Percentiles rank a stretch among this genome's conserved stretches.
These are phyloP conservation scores for Massariosphaeria phaeospora DNA, from an alignment of 495 filamentous ascomycete genomes.

Conservation along the genomic window DNA sequence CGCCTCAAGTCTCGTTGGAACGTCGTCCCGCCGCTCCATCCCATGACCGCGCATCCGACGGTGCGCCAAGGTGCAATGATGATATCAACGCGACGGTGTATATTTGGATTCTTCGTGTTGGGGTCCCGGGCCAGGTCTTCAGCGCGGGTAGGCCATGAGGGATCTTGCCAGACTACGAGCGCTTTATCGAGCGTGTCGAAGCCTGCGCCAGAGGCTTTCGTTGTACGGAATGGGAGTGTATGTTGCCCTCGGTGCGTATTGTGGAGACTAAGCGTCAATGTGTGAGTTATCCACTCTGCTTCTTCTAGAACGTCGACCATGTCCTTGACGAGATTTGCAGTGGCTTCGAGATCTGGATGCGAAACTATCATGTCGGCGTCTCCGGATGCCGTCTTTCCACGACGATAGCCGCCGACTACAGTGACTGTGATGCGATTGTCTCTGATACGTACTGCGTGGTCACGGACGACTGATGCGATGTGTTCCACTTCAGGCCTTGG, in stretches of 20 bases:
- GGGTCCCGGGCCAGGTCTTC: slow-evolving; percentile 37
- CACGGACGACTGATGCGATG: slow-evolving; percentile 58
- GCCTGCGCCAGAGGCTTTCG: slow-evolving; percentile 47
- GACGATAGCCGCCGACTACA: slow-evolving; percentile 79
- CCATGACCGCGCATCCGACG: slow-evolving; percentile 78
- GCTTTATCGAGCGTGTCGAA: slow-evolving; percentile 91
- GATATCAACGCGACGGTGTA: slow-evolving; percentile 85
- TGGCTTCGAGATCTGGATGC: slow-evolving; percentile 65
- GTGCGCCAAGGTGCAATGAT: slow-evolving; percentile 87
- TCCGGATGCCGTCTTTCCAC: slow-evolving; percentile 66
- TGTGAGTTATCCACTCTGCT: slow-evolving; percentile 73
- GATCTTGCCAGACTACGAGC: slow-evolving; percentile 87
- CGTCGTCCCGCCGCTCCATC: slow-evolving; percentile 83
- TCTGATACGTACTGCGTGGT: slow-evolving; percentile 54
- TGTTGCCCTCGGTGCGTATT: slow-evolving; percentile 66
- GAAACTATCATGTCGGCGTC: slow-evolving; percentile 86
- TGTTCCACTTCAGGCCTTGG: slow-evolving; percentile 66
- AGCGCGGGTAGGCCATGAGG: slow-evolving; percentile 47
- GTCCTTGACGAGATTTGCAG: slow-evolving; percentile 59
- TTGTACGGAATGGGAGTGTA: slow-evolving; percentile 51
- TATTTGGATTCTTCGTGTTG: slow-evolving; percentile 59
- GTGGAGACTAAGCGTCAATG: slow-evolving; percentile 60
- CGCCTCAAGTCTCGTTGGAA: slow-evolving; percentile 82
- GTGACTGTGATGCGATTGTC: slow-evolving; percentile 59
- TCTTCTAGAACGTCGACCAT: slow-evolving; percentile 66